phyloP scores from a whole-genome alignment of 371 early-diverging fungal species.

The Chytridium lagenaria region DNA sequence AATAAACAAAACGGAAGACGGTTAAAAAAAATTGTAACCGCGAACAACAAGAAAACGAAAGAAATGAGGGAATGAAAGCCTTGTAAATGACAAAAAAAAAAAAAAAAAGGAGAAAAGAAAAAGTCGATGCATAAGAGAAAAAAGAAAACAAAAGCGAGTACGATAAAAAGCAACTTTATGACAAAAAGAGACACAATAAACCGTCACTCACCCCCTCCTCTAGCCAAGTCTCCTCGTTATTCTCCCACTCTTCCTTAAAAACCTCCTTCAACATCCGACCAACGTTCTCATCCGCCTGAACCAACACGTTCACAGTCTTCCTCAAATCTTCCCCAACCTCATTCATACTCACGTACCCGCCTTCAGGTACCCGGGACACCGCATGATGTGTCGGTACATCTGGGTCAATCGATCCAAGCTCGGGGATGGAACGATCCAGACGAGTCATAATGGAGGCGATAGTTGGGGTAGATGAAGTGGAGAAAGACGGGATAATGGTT shows the following conservation, averaged over 20 bases:
- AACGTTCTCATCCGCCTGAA: background rate
- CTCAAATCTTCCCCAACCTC: constrained; percentile 19
- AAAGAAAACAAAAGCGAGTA: background rate
- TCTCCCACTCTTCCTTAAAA: constrained; percentile 14
- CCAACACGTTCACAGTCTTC: background rate
- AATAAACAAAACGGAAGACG: no score
- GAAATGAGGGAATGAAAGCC: background rate
- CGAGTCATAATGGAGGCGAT: background rate
- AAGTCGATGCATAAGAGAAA: background rate
- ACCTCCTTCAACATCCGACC: constrained; percentile 12
- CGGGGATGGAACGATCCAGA: constrained; percentile 4
- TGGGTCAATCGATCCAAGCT: background rate
- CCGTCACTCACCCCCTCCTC: constrained; percentile 20
- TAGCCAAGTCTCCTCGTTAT: constrained; percentile 16
- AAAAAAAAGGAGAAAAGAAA: background rate
- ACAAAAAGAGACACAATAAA: no score
- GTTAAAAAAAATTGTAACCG: no score
- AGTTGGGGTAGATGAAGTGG: background rate
- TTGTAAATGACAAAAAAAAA: background rate
- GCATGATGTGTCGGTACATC: background rate
- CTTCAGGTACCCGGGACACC: background rate
- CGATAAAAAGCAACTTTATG: no score
- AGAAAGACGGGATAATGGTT: background rate
- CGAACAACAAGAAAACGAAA: no score
- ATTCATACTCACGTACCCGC: constrained; percentile 5